Evolutionary conservation across 257 asterid genomes (phyloP).

Genomic region (Pogostemon cablin): DNA sequence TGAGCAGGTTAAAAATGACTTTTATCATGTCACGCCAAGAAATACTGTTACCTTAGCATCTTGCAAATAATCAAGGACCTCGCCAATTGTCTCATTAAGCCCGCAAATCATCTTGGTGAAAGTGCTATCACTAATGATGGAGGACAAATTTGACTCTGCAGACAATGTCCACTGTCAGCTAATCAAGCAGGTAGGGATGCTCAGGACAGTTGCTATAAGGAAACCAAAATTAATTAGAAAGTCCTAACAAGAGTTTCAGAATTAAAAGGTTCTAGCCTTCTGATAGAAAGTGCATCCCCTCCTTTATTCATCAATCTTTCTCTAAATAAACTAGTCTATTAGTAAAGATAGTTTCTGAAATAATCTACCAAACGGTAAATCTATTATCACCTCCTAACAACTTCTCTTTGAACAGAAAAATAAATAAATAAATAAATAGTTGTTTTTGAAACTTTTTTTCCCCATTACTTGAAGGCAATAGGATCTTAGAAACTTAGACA

Average conservation of each 20-base stretch:
- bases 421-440: constrained; percentile 1
- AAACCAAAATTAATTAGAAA: constrained; percentile 13
- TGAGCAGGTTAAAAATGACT: constrained; percentile 19
- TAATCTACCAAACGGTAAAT: constrained; percentile 16
- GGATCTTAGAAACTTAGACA: constrained; percentile 18
- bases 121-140: constrained; percentile 57
- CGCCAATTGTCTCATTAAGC: constrained; percentile 72
- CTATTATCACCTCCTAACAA: constrained; percentile 15
- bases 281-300: constrained; percentile 8
- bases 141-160: constrained; percentile 50
- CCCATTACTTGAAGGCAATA: constrained; percentile 24
- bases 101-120: constrained; percentile 66
- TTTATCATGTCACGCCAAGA: constrained; percentile 26
- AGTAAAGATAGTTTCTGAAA: neutral
- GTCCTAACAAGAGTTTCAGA: constrained; percentile 16
- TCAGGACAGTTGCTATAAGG: constrained; percentile 9
- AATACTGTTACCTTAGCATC: constrained; percentile 69
- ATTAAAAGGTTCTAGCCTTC: constrained; percentile 14
- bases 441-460: neutral
- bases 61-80: constrained; percentile 73
- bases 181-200: constrained; percentile 4
- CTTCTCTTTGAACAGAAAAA: constrained; percentile 4
- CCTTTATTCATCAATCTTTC: neutral
- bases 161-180: constrained; percentile 31
- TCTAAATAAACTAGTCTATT: neutral